Evolutionary conservation across 139 green algal species (phyloP).

Genomic region (Asterochloris sp.): DNA sequence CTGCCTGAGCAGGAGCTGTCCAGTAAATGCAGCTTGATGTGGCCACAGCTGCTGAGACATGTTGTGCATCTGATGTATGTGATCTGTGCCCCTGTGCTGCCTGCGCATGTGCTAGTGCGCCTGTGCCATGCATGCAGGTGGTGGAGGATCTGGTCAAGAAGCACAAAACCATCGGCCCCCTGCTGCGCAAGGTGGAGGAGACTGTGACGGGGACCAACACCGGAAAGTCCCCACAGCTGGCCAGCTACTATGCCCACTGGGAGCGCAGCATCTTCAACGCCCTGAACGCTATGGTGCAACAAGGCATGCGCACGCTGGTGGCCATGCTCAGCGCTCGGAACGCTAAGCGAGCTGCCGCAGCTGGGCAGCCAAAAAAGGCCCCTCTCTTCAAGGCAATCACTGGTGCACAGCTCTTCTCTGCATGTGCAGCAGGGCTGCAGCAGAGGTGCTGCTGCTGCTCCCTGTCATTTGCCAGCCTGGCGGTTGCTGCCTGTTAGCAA

Average conservation of each 20-base stretch:
- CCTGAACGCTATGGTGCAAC: constrained; percentile 73
- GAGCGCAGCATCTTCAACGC: constrained; percentile 82
- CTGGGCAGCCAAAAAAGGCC: neutral
- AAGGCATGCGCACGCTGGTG: constrained; percentile 53
- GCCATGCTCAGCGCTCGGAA: constrained; percentile 21
- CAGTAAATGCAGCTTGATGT: too few species aligned
- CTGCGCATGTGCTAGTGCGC: neutral
- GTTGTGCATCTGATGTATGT: too few species aligned
- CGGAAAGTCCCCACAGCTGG: constrained; percentile 68
- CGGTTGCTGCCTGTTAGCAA: neutral
- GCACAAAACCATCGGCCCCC: constrained; percentile 72
- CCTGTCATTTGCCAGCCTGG: too few species aligned
- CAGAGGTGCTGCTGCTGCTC: neutral
- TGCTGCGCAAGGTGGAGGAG: constrained; percentile 87
- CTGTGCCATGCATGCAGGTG: constrained; percentile 13
- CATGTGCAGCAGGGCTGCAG: too few species aligned
- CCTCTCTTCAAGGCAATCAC: constrained; percentile 60
- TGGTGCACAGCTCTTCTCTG: neutral
- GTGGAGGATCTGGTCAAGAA: constrained; percentile 75
- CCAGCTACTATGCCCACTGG: constrained; percentile 83
- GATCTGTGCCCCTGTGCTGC: too few species aligned
- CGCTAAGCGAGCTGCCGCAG: neutral
- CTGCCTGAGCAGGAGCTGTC: too few species aligned
- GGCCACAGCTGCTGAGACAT: too few species aligned
- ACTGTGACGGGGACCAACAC: constrained; percentile 81